phyloP scores from a whole-genome alignment of 2,329 filamentous ascomycete species.

The Xylariaceae sp. region DNA sequence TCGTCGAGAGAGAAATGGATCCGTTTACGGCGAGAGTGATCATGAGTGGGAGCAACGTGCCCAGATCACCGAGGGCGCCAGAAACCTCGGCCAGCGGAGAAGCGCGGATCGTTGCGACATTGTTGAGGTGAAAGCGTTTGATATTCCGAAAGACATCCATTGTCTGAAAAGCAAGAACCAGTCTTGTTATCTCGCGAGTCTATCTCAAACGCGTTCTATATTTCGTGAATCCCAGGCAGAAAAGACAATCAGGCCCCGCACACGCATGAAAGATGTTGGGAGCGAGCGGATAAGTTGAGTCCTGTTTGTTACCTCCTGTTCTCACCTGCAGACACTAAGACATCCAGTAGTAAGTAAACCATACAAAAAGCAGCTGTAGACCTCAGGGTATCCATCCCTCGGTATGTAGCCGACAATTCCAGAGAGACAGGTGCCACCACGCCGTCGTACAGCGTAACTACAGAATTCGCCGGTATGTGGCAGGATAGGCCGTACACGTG shows the following conservation, averaged over 20 bases:
- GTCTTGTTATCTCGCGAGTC: not conserved
- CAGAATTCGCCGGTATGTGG: not conserved
- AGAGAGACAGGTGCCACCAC: not conserved
- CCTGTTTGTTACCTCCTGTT: no score
- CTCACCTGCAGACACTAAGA: no score
- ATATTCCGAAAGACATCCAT: slow-evolving; percentile 31
- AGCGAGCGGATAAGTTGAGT: no score
- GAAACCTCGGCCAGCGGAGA: slow-evolving; percentile 68
- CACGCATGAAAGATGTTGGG: not conserved
- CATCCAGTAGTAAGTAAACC: no score
- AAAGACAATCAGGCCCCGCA: not conserved
- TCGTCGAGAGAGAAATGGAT: slow-evolving; percentile 76
- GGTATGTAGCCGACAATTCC: no score
- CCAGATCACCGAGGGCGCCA: slow-evolving; percentile 71
- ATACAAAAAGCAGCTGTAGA: no score
- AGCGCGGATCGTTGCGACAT: slow-evolving; percentile 43
- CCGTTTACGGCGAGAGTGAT: slow-evolving; percentile 74
- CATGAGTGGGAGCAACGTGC: slow-evolving; percentile 67
- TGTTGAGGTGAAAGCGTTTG: slow-evolving; percentile 39
- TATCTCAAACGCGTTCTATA: not conserved
- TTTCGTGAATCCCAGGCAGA: not conserved
- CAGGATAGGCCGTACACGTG: no score
- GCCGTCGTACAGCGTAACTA: not conserved
- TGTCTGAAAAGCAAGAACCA: not conserved
- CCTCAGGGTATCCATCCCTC: no score